These are phyloP conservation scores for Friedmanniomyces simplex DNA, from an alignment of 495 filamentous ascomycete species.

Conservation along the genomic window DNA sequence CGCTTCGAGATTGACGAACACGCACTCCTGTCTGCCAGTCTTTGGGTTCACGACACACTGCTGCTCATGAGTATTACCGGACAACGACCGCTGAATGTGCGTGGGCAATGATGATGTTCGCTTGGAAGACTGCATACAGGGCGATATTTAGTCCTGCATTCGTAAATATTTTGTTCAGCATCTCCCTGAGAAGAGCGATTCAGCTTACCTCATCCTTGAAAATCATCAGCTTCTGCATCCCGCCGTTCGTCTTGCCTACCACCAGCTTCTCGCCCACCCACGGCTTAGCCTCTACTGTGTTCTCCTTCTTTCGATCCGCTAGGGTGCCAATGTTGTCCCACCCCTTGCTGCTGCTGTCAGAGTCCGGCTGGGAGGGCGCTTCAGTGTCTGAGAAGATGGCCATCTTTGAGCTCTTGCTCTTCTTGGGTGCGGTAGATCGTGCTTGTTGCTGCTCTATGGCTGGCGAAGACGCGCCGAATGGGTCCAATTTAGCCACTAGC, in stretches of 20 bases:
- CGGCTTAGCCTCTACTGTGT: constrained; percentile 71
- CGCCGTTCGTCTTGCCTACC: constrained; percentile 65
- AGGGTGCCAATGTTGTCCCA: constrained; percentile 89
- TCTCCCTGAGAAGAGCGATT: constrained; percentile 22
- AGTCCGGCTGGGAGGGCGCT: constrained; percentile 25
- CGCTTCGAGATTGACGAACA: constrained; percentile 74
- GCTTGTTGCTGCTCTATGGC: constrained; percentile 55
- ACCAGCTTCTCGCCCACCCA: constrained; percentile 90
- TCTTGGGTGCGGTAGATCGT: constrained; percentile 46
- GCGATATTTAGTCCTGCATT: constrained; percentile 88
- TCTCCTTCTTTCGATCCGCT: constrained; percentile 87
- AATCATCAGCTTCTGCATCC: constrained; percentile 70
- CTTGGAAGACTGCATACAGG: constrained; percentile 47
- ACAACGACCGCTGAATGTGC: constrained; percentile 37
- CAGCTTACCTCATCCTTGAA: constrained; percentile 90
- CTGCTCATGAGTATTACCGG: constrained; percentile 35
- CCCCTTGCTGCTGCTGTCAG: constrained; percentile 44
- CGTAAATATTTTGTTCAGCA: constrained; percentile 66
- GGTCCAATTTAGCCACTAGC: constrained; percentile 74
- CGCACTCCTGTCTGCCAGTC: constrained; percentile 67
- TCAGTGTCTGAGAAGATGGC: constrained; percentile 79
- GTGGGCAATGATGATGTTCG: constrained; percentile 1
- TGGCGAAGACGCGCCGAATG: constrained; percentile 47
- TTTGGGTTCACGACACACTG: constrained; percentile 50
- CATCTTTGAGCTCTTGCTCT: constrained; percentile 64